Base-by-base conservation (phyloP, 1,139 yeast species). In the Suhomyces atakaporum region DNA sequence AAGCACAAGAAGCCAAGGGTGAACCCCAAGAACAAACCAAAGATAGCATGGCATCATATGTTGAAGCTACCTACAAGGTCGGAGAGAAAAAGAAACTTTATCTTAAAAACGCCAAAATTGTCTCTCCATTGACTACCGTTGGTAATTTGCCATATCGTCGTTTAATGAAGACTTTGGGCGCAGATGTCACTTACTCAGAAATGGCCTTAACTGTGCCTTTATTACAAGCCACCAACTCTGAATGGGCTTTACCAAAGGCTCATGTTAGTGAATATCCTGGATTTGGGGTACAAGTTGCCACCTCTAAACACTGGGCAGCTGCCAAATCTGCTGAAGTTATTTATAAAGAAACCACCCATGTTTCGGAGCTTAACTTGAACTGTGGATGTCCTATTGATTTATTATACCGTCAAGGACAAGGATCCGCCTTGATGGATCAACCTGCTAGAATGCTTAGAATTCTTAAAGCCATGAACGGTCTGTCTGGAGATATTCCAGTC, bases 361-460 rank as follows among this genome's bases (percentile, higher is more conserved):
- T 84, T 15, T 77, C 85, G 22, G 97, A 92, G 58, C 69, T 92
- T 46, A 94, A 92, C 57, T 73, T 92, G 53, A 92, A 92, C 63
- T 84, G 96, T 58, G 99, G 99, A 2, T 92, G 99, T 61, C 99
- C 99, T 11, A 92, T 92, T 50, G 98, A 94, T 58, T 71, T 94
- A 49, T 70, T 92, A 16, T 94, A 82, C 61, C 77, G 92, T 49
- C 90, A 86, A 56, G 99, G 99, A 20, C 95, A 95, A 46, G 98
- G 99, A 1, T 82, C 95, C 26, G 98, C 97, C 0, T 72, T 92
- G 42, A 69, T 92, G 75, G 97, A 89, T 46, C 89, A 86, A 54
- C 95, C 96, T 7, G 82, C 95, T 1, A 78, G 88, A 53, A 64
- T 90, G 62, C 60, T 84, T 30, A 75, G 95, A 46, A 81, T 89